Evolutionary conservation across 2,329 filamentous ascomycete species (phyloP), one percentile per base, ranked within the genome.

Genomic region (Venturia effusa): DNA sequence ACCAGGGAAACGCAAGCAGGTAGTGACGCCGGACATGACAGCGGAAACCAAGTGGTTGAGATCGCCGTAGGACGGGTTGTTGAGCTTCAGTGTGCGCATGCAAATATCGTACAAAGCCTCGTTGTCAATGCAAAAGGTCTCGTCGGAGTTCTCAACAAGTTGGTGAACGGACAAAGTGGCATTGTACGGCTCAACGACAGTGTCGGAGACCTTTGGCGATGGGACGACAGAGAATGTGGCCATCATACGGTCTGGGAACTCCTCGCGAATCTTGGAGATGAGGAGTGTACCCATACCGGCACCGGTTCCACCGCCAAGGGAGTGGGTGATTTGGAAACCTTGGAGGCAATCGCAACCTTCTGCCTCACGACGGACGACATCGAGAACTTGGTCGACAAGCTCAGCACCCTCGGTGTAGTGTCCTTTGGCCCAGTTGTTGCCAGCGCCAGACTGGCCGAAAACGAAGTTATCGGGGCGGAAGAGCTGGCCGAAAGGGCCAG

Each of bases 391-490:
- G 84, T 99, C 94, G 71, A 99, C 94, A 68, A 97, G 87, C 84
- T 99, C 94, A 72, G 94, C 94, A 87, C 94, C 94, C 84, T 99
- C 94, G 70, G 94, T 99, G 87, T 99, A 99, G 80, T 99, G 94
- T 83, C 94, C 94, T 88, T 97, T 99, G 80, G 94, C 94, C 94
- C 94, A 99, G 88, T 97, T 97, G 91, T 99, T 99, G 82, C 94
- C 94, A 79, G 94, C 94, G 86, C 94, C 93, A 74, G 94, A 97
- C 84, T 97, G 94, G 74, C 94, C 94, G 80, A 97, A 97, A 77
- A 97, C 92, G 82, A 97, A 97, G 89, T 97, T 99, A 84, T 99
- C 94, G 77, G 94, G 94, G 70, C 94, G 92, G 92, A 99, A 97
- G 72, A 99, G 92, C 84, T 97, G 90, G 73, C 94, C 94, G 78